A percentile compares a stretch with the other conserved stretches of the same genome.
These are phyloP conservation scores for Eucalyptus sp. DNA, from an alignment of 345 rosid species.

Conservation along the genomic window DNA sequence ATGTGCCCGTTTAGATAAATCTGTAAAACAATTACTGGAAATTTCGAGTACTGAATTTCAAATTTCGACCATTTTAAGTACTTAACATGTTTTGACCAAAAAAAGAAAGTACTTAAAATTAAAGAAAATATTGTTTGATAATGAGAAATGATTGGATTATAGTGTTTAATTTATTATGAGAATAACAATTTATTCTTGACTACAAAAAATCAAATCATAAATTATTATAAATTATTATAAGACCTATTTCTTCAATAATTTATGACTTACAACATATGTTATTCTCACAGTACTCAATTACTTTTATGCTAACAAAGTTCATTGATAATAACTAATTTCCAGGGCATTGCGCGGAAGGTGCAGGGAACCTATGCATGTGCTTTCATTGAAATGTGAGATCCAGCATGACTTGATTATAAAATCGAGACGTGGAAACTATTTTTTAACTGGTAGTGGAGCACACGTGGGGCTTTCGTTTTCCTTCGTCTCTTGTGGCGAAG, in stretches of 20 bases:
- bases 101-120: too few relatives aligned
- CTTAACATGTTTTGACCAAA: background rate
- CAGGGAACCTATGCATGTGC: background rate
- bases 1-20: background rate
- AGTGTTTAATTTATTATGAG: too few relatives aligned
- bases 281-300: too few relatives aligned
- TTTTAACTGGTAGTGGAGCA: background rate
- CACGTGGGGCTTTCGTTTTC: background rate
- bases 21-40: background rate
- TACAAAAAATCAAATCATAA: too few relatives aligned
- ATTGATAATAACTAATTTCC: background rate
- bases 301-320: too few relatives aligned
- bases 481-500: background rate
- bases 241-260: fast-evolving
- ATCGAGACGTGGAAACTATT: fast-evolving
- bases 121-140: too few relatives aligned
- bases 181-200: too few relatives aligned
- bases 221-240: too few relatives aligned
- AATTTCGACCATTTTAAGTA: background rate
- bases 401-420: background rate
- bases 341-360: background rate
- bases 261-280: too few relatives aligned
- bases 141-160: background rate
- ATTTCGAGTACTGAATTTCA: background rate
- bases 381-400: too few relatives aligned